Percentiles rank a stretch among this genome's conserved stretches.
These are phyloP conservation scores for Colletotrichum musicola DNA, from an alignment of 2,329 filamentous ascomycete genomes.

Conservation along the genomic window DNA sequence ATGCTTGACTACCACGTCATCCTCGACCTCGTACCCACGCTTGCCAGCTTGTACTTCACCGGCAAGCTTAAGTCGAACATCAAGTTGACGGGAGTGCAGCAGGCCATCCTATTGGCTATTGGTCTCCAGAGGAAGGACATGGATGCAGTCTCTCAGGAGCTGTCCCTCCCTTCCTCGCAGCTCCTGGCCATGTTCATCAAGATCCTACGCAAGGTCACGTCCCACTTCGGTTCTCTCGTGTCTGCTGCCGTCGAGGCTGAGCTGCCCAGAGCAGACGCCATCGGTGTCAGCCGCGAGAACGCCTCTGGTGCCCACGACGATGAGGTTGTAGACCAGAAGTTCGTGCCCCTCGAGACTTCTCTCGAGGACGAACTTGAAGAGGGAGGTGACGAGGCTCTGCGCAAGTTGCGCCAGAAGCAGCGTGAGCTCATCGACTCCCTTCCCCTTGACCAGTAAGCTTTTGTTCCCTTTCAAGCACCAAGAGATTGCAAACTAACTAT, in stretches of 20 bases:
- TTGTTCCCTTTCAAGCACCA: background rate
- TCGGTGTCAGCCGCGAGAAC: slow-evolving; percentile 70
- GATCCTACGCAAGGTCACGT: slow-evolving; percentile 87
- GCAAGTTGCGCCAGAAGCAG: slow-evolving; percentile 81
- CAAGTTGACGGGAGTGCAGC: slow-evolving; percentile 84
- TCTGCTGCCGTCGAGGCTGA: slow-evolving; percentile 78
- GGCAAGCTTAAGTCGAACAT: slow-evolving; percentile 77
- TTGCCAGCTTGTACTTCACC: slow-evolving; percentile 88
- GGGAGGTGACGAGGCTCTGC: slow-evolving; percentile 81
- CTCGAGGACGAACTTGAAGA: slow-evolving; percentile 88
- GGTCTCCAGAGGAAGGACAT: slow-evolving; percentile 92
- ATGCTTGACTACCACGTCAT: slow-evolving; percentile 99
- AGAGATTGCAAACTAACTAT: slow-evolving; percentile 30
- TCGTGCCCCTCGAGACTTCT: slow-evolving; percentile 76
- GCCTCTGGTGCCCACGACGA: slow-evolving; percentile 77
- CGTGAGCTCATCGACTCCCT: slow-evolving; percentile 90
- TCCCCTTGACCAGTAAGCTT: slow-evolving; percentile 83
- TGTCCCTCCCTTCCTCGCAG: slow-evolving; percentile 80
- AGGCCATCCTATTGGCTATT: slow-evolving; percentile 87
- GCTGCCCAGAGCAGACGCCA: slow-evolving; percentile 69
- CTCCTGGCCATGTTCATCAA: slow-evolving; percentile 98
- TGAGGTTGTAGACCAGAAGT: slow-evolving; percentile 74
- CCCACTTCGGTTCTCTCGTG: slow-evolving; percentile 81
- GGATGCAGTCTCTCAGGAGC: slow-evolving; percentile 82
- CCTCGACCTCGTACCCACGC: slow-evolving; percentile 86